Evolutionary conservation across 176 grass and related monocot genomes (phyloP).

Genomic region (Bolboschoenus planiculmis): DNA sequence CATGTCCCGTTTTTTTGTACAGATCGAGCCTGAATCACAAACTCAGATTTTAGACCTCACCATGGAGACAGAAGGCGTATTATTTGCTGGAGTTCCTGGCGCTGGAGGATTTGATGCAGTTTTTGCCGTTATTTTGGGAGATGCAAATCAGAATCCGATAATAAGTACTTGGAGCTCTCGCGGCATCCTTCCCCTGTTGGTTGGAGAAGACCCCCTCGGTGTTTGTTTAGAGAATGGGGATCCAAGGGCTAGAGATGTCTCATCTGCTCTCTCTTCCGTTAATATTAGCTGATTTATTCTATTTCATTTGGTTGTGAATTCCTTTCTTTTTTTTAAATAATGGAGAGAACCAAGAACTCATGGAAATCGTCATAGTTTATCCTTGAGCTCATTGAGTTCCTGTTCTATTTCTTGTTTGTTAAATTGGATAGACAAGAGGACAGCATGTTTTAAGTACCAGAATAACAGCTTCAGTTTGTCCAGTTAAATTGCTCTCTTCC

Average conservation of each 20-base stretch:
- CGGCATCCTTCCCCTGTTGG: slow-evolving; percentile 71
- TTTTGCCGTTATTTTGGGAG: slow-evolving; percentile 72
- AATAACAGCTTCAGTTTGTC: background rate
- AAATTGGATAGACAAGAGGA: background rate
- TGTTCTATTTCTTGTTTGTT: background rate
- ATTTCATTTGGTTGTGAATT: slow-evolving; percentile 4
- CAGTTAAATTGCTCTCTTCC: too few relatives aligned
- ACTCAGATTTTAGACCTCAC: slow-evolving; percentile 63
- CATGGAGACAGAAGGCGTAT: slow-evolving; percentile 75
- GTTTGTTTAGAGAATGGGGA: slow-evolving; percentile 78
- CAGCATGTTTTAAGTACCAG: background rate
- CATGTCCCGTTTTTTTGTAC: slow-evolving; percentile 1
- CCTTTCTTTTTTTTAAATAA: background rate
- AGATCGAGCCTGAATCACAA: slow-evolving; percentile 92
- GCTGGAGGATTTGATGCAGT: slow-evolving; percentile 88
- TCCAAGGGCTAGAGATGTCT: slow-evolving; percentile 78
- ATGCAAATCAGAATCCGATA: slow-evolving; percentile 46
- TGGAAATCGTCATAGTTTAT: background rate
- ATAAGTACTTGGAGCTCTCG: slow-evolving; percentile 51
- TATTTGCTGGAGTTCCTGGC: slow-evolving; percentile 87
- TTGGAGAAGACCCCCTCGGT: slow-evolving; percentile 64
- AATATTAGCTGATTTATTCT: slow-evolving; percentile 39
- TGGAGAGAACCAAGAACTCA: background rate
- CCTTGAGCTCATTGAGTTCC: background rate
- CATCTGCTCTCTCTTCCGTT: slow-evolving; percentile 61